Base-by-base conservation (phyloP, 2,329 filamentous ascomycete genomes). In the Truncatella angustata region DNA sequence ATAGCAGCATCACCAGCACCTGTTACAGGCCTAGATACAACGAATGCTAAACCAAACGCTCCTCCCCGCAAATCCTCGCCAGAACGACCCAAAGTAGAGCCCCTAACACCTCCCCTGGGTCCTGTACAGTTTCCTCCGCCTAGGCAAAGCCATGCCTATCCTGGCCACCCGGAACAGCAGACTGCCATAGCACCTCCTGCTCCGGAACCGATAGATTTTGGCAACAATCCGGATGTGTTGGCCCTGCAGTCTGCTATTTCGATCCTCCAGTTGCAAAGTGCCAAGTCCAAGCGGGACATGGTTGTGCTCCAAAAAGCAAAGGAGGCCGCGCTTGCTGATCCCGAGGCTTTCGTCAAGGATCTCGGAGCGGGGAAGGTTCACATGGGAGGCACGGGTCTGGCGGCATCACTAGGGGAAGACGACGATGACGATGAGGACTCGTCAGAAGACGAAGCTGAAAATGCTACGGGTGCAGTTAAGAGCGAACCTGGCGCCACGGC, bases 231-330 rank as follows among this genome's bases (percentile, higher is more conserved):
- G 6, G 93, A 97, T 74, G 91, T 88, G 21, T 87, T 97, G 54
- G 93, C 93, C 4, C 79, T 97, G 54, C 86, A 87, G 58, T 90
- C 88, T 23, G 90, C 92, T 42, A 91, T 97, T 54, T 87, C 90
- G 7, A 85, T 96, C 48, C 77, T 97, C 43, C 91, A 96, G 72
- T 79, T 96, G 58, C 93, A 97, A 73, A 86, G 86, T 57, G 84
- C 86, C 63, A 88, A 88, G 66, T 90, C 90, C 36, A 75, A 85
- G 46, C 80, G 82, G 43, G 92, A 97, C 70, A 85, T 97, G 48
- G 80, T 82, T 59, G 74, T 80, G 0, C 76, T 97, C 30, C 81
- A 85, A 59, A 75, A 77, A 52, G 81, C 90, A 62, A 93, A 91
- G 68, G 74, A 81, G 16, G 83, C 82, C 3, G 91, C 91, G 5